phyloP scores from a whole-genome alignment of 2,329 filamentous ascomycete genomes.

The Aureobasidium sp. region DNA sequence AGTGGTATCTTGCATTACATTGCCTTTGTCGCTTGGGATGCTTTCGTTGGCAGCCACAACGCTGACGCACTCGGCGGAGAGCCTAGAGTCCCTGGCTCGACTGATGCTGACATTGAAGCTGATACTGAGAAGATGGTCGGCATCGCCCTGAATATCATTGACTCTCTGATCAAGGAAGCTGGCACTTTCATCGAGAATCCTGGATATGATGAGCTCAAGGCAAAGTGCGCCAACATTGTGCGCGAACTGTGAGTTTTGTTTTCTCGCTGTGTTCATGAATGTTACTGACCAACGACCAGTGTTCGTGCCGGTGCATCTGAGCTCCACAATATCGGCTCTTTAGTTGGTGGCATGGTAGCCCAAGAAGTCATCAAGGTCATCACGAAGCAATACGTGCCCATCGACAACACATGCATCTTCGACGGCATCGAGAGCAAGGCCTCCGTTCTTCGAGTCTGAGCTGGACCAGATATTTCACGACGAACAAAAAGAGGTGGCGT shows the following conservation, averaged over 20 bases:
- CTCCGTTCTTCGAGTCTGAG: constrained; percentile 34
- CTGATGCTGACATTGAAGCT: constrained; percentile 25
- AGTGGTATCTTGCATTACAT: constrained; percentile 41
- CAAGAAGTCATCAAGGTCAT: constrained; percentile 92
- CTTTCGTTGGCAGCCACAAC: constrained; percentile 34
- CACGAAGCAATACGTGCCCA: constrained; percentile 57
- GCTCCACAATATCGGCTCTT: constrained; percentile 82
- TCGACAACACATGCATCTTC: constrained; percentile 56
- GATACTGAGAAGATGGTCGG: constrained; percentile 33
- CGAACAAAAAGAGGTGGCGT: background rate
- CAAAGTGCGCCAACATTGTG: constrained; percentile 28
- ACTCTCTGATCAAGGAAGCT: constrained; percentile 35
- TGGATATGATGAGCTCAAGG: constrained; percentile 31
- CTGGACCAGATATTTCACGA: background rate
- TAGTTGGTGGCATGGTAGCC: constrained; percentile 87
- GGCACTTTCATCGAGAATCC: constrained; percentile 32
- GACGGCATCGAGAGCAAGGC: constrained; percentile 52
- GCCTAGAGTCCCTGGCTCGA: constrained; percentile 29
- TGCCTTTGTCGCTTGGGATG: constrained; percentile 43
- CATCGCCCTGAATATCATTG: constrained; percentile 34
- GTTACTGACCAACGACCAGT: constrained; percentile 23
- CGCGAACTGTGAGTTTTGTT: constrained; percentile 34
- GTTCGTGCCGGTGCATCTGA: constrained; percentile 74
- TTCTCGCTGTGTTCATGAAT: background rate
- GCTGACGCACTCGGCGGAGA: constrained; percentile 26